Base-by-base conservation (phyloP, 305 asterid species). In the Solanum chacoense region DNA sequence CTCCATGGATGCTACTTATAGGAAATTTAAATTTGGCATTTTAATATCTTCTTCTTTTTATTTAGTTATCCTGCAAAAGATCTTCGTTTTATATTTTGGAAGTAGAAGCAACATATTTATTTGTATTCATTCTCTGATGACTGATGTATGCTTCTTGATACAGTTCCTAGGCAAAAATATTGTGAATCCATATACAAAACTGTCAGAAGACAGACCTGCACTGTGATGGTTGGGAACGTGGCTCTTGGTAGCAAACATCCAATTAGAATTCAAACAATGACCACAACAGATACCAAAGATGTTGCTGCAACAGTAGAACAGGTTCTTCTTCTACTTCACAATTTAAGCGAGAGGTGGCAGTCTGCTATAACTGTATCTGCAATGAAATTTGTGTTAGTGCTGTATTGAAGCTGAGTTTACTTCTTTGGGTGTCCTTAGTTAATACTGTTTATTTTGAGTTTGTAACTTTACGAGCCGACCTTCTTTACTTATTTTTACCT, bases 191-290 rank as follows among this genome's bases (percentile, higher is more conserved):
- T 94, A 78, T 93, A 96, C 94, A 95, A 96, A 92, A 96, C 99
- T 18, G 88, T 95, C 86, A 93, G 99, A 94, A 93, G 99, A 86
- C 96, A 96, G 92, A 98, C 99, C 78, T 81, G 97, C 74, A 98
- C 99, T 1, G 99, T 98, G 90, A 96, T 95, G 99, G 98, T 98
- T 78, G 99, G 99, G 67, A 96, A 98, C 91, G 99, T 98, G 86
- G 96, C 98, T 77, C 92, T 98, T 85, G 99, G 99, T 85, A 96
- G 99, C 55, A 96, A 96, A 81, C 99, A 98, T 93, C 99, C 99
- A 28, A 95, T 98, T 76, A 94, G 99, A 92, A 89, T 98, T 93
- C 99, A 98, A 80, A 98, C 99, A 63, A 98, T 98, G 99, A 96
- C 99, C 90, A 98, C 99, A 40, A 91, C 99, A 2, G 99, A 98